These are phyloP conservation scores for Hanseniaspora hatyaiensis DNA, from an alignment of 805 yeast species.

Conservation along the genomic window DNA sequence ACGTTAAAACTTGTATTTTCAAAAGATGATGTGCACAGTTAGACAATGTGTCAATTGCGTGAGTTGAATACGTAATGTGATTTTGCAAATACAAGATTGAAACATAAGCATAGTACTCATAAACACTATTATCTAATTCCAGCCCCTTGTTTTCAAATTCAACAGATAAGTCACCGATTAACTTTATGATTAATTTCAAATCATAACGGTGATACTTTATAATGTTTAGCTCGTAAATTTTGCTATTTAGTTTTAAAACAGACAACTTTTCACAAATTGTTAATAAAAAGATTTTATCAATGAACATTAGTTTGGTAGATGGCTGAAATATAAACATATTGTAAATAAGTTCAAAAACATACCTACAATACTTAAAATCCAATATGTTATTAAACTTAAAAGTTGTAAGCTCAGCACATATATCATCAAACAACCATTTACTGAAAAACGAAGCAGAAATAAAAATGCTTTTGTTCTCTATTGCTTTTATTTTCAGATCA, in stretches of 20 bases:
- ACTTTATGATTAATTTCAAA: slow-evolving; percentile 12
- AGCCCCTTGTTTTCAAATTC: slow-evolving; percentile 12
- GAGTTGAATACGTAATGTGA: slow-evolving; percentile 13
- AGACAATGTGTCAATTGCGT: slow-evolving; percentile 14
- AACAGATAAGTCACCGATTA: slow-evolving; percentile 4
- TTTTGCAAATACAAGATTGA: slow-evolving; percentile 7
- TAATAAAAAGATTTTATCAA: not conserved
- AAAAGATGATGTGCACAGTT: slow-evolving; percentile 11
- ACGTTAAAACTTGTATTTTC: not conserved
- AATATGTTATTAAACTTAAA: slow-evolving; percentile 1
- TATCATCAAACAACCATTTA: slow-evolving; percentile 5
- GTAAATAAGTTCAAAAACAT: slow-evolving; percentile 9
- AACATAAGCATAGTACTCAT: slow-evolving; percentile 9
- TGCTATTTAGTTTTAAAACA: not conserved
- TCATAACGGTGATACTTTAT: slow-evolving; percentile 11
- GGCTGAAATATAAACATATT: slow-evolving; percentile 7
- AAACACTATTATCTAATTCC: not conserved
- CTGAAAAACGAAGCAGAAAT: not conserved
- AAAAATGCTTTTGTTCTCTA: not conserved
- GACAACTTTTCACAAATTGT: slow-evolving; percentile 3
- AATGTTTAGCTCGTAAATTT: not conserved
- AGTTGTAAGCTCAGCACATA: not conserved
- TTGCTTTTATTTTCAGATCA: not conserved
- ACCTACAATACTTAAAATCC: slow-evolving; percentile 11
- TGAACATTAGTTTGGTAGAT: slow-evolving; percentile 2